A percentile compares a stretch with the other conserved stretches of the same genome.
Evolutionary conservation across 768 basidiomycete species (phyloP).

Genomic region (Cystobasidium tubakii): DNA sequence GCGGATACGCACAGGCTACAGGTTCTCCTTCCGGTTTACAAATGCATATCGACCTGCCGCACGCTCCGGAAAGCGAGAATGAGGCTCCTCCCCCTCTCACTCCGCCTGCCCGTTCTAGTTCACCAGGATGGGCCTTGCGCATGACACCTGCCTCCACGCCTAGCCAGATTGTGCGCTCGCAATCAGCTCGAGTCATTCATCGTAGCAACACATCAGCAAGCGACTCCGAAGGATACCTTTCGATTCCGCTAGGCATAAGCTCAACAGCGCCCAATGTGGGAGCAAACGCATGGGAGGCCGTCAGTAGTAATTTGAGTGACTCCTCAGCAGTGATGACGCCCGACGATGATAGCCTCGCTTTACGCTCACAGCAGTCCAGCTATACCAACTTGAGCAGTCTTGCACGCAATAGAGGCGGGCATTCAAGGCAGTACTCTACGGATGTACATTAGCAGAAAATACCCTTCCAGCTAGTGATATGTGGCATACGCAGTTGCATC

Average conservation of each 20-base stretch:
- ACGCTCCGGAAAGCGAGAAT: not conserved
- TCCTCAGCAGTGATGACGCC: not conserved
- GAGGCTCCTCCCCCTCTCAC: conserved; percentile 25
- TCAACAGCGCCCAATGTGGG: conserved; percentile 14
- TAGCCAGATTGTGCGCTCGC: not conserved
- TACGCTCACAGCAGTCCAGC: conserved; percentile 17
- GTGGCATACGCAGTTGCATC: not conserved
- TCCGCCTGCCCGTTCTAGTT: conserved; percentile 7
- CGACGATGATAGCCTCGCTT: conserved; percentile 6
- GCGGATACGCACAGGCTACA: not conserved
- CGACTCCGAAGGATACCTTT: conserved; percentile 23
- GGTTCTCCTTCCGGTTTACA: not conserved
- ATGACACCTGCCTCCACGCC: conserved; percentile 13
- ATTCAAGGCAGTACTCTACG: conserved; percentile 10
- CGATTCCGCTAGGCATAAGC: conserved; percentile 23
- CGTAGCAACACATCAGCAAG: conserved; percentile 7
- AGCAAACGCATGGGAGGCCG: not conserved
- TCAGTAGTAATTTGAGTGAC: conserved; percentile 2
- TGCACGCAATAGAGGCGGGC: conserved; percentile 16
- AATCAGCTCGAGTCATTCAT: conserved; percentile 3
- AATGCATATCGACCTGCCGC: conserved; percentile 22
- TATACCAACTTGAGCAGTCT: conserved; percentile 28
- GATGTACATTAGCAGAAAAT: conserved; percentile 1
- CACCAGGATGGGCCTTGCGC: conserved; percentile 9
- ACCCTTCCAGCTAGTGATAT: no score